Base-by-base conservation (phyloP, 257 asterid species). In the Nicotiana noctiflora region DNA sequence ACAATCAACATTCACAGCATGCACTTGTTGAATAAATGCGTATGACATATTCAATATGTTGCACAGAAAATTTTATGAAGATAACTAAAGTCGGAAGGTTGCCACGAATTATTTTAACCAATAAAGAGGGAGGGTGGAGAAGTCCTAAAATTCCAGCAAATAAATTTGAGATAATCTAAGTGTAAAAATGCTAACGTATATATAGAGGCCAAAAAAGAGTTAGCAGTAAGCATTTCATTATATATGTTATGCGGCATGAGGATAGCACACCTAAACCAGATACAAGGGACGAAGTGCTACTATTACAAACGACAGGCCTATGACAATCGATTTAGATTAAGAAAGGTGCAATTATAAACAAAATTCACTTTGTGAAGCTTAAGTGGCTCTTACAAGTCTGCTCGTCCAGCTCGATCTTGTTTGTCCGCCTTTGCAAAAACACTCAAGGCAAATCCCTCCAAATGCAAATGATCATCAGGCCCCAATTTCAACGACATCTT, bases 361-460 rank as follows among this genome's bases (percentile, higher is more conserved):
- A 5, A 52, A 52, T 4, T 52, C 18, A 52, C 57, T 4, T 52
- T n/a, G 57, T 52, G 57, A 14, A 52, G n/a, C 18, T 19, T 19
- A 59, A 57, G 27, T 59, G 14, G 19, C 29, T 19, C 29, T 59
- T 89, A 94, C 97, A 89, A 80, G 85, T 91, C 98, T 46, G 98
- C 89, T 81, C 95, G 91, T 13, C 92, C 98, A 46, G 98, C 91
- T 76, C 96, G 92, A 81, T 96, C 99, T 86, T 96, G 99, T 84
- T 96, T 96, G 89, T 96, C 99, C 51, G 98, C 99, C 88, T 88
- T 96, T 0, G 95, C 79, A 67, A 96, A 96, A 84, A 96, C 97
- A 82, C 82, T 94, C 88, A 81, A 88, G 83, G 98, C 98, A 81
- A 96, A 96, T 32, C 98, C 99, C 86, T 96, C 99, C 81, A 96